Evolutionary conservation across 163 green algal genomes (phyloP), one percentile per base, ranked within the genome.

Genomic region (Coccomyxa subellipsoidea): DNA sequence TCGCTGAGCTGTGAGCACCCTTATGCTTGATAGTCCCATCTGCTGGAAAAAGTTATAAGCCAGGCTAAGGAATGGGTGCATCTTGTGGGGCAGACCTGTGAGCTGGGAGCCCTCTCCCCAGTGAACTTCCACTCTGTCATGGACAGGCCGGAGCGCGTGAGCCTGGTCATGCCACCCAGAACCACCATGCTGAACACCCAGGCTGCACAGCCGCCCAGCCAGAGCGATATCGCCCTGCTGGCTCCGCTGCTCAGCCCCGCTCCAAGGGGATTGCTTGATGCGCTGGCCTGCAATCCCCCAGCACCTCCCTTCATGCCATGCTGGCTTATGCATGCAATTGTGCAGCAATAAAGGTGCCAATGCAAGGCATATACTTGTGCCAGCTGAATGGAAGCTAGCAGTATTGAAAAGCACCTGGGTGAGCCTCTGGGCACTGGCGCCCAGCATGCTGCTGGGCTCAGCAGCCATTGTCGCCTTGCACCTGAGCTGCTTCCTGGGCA

Each of bases 101-200:
- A 27, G 36, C 37, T 53, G 39, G 35, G 75, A 66, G 75, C 36
- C 25, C 25, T 35, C 84, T 92, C 90, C 88, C 97, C 97, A 15
- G 93, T 93, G 79, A 99, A 99, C 88, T 97, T 98, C 97, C 97
- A 99, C 76, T 98, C 95, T 6, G 97, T 99, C 97, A 99, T 99
- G 40, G 93, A 98, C 75, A 99, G 92, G 0, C 97, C 97, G 0
- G 93, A 98, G 39, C 97, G 87, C 0, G 97, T 99, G 23, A 99
- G 92, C 3, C 97, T 90, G 0, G 97, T 99, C 40, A 98, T 83
- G 59, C 97, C 97, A 2, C 97, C 96, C 40, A 99, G 81, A 31
- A 98, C 92, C 35, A 99, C 94, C 91, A 99, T 94, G 81, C 85
- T 93, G 84, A 94, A 96, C 69, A 98, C 95, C 94, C 95, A 98